Evolutionary conservation across 2,329 filamentous ascomycete species (phyloP).

Genomic region (Trichoderma harzianum): DNA sequence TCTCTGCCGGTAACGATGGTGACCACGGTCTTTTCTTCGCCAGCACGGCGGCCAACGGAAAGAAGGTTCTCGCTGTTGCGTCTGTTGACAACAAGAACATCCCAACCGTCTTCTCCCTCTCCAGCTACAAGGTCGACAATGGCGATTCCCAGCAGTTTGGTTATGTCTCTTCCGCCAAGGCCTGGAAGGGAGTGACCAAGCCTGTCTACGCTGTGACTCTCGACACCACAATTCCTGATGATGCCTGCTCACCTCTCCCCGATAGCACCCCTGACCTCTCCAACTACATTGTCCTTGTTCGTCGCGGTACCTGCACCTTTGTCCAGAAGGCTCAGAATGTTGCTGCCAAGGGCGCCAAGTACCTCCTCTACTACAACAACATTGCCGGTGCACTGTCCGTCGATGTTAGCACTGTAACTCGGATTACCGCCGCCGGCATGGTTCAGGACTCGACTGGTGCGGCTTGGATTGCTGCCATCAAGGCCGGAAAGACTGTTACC

Average conservation of each 20-base stretch:
- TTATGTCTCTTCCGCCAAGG: conserved; percentile 41
- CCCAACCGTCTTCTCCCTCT: conserved; percentile 37
- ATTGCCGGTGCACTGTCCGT: conserved; percentile 32
- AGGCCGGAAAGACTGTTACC: conserved; percentile 41
- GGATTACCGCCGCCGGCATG: conserved; percentile 40
- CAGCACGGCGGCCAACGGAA: conserved; percentile 38
- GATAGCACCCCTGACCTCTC: conserved; percentile 55
- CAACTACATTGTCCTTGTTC: conserved; percentile 56
- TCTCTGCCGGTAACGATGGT: conserved; percentile 46
- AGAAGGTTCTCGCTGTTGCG: conserved; percentile 42
- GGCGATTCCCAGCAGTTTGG: conserved; percentile 39
- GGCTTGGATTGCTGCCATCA: conserved; percentile 42
- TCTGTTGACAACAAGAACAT: conserved; percentile 41
- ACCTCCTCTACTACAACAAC: conserved; percentile 62
- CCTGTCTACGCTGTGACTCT: conserved; percentile 49
- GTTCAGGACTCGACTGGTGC: conserved; percentile 41
- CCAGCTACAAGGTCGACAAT: conserved; percentile 36
- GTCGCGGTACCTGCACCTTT: conserved; percentile 57
- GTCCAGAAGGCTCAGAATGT: conserved; percentile 52
- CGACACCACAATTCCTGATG: conserved; percentile 45
- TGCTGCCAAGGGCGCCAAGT: conserved; percentile 53
- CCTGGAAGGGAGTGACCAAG: conserved; percentile 34
- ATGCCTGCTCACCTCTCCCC: conserved; percentile 52
- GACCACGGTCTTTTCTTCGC: conserved; percentile 39
- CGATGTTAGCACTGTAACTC: conserved; percentile 27